phyloP scores from a whole-genome alignment of 106 monocot genomes.

The Amphibolis antarctica region DNA sequence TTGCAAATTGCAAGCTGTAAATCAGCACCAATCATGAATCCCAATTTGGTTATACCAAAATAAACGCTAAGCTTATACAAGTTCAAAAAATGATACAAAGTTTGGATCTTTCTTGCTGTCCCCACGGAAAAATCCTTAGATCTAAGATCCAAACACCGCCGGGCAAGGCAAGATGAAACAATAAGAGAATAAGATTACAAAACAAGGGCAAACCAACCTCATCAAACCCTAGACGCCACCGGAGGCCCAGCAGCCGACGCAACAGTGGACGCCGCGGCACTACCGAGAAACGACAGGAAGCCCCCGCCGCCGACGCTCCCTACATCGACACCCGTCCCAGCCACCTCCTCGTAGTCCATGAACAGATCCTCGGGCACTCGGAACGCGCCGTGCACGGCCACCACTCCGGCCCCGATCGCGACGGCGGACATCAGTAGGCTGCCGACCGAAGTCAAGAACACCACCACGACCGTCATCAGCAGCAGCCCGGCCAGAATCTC shows the following conservation, averaged over 20 bases:
- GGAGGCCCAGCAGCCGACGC: conserved; percentile 13
- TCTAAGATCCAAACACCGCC: background rate
- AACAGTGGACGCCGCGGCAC: conserved; percentile 8
- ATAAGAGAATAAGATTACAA: too few species aligned
- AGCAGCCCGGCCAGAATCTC: conserved; percentile 49
- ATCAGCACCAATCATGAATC: too few species aligned
- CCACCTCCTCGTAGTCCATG: conserved; percentile 37
- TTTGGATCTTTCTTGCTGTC: background rate
- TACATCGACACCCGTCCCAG: conserved; percentile 13
- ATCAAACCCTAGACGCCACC: conserved; percentile 20
- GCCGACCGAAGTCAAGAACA: conserved; percentile 51
- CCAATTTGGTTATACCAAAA: too few species aligned
- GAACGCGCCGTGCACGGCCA: conserved; percentile 37
- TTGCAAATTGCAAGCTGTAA: background rate
- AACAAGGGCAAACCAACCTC: background rate
- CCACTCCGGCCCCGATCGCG: conserved; percentile 29
- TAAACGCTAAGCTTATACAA: conserved; percentile 1
- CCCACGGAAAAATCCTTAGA: background rate
- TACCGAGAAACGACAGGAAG: conserved; percentile 35
- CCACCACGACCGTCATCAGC: conserved; percentile 29
- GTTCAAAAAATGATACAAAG: conserved; percentile 4
- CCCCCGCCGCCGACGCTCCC: conserved; percentile 9
- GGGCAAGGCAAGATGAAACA: background rate
- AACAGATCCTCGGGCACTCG: conserved; percentile 59
- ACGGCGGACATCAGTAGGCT: conserved; percentile 49